Conservation (phyloP, 2,329 filamentous ascomycete species). For the Nothophoma quercina region DNA sequence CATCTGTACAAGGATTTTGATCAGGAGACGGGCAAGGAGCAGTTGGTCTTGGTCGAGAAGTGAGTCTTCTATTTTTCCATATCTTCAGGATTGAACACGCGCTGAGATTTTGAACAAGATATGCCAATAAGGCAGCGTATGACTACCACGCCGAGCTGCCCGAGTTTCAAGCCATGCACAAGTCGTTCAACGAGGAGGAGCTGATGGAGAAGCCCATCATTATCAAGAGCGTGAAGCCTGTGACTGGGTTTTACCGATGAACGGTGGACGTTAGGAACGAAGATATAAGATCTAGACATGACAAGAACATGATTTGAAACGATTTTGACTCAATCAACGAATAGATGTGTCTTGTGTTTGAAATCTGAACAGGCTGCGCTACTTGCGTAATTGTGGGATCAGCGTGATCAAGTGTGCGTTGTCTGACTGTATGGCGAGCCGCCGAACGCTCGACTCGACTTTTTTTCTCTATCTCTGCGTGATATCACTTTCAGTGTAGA, state of each 20-base stretch:
- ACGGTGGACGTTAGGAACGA: too few species aligned
- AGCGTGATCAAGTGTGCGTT: too few species aligned
- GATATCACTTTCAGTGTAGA: too few species aligned
- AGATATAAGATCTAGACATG: too few species aligned
- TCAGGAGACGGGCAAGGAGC: slow-evolving; percentile 1
- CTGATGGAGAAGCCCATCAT: slow-evolving; percentile 3
- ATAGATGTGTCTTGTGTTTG: too few species aligned
- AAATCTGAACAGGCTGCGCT: too few species aligned
- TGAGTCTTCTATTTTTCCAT: background rate
- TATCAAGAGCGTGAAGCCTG: slow-evolving; percentile 12
- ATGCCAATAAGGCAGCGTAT: slow-evolving; percentile 8
- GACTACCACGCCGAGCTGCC: slow-evolving; percentile 1
- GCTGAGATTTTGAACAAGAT: background rate
- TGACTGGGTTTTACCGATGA: background rate
- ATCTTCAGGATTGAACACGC: background rate
- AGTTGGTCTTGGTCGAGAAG: slow-evolving; percentile 9
- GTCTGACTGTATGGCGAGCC: too few species aligned
- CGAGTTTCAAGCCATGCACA: slow-evolving; percentile 11
- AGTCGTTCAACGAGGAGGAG: slow-evolving; percentile 9
- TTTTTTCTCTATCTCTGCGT: too few species aligned
- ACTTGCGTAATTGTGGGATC: too few species aligned
- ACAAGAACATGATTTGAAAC: too few species aligned
- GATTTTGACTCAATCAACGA: too few species aligned
- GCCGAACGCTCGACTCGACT: too few species aligned
- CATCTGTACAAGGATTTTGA: slow-evolving; percentile 12